Base-by-base conservation (phyloP, 164 flowering plant genomes). In the Platanus orientalis region DNA sequence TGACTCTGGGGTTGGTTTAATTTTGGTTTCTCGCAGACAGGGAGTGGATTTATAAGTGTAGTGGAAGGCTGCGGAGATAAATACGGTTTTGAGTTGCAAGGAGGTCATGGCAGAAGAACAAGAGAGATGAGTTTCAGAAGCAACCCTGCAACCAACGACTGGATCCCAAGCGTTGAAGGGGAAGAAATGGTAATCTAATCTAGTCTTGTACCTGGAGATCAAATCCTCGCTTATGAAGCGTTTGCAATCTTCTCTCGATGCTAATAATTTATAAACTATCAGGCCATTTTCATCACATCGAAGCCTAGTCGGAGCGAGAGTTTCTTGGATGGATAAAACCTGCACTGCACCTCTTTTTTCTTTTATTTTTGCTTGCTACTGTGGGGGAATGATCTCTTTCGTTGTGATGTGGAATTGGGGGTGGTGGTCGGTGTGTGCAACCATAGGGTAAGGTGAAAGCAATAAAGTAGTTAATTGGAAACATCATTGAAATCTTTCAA, bases 21-120 rank as follows among this genome's bases (percentile, higher is more conserved):
- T 45, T 34, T 10, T 34, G 39, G 39, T 5, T 5, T 5, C 5
- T 5, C 10, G 49, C 79, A 82, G 92, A 86, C 85, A 0, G 92
- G 92, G 60, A 79, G 54, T 57, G 92, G 92, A 45, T 86, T 84
- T 27, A 86, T 86, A 66, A 78, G 48, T 64, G 77, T 70, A 53
- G 58, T 7, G 28, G 81, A 73, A 62, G 75, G 28, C 30, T 39
- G 50, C 17, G 79, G 54, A 26, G 61, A 72, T 47, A 69, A 29
- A 4, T 57, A 49, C 21, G 65, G 25, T 26, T 28, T 71, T 49
- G 64, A 58, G 9, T 20, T 73, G 53, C 63, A 32, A 7, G 42
- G 47, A 9, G 40, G 53, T 32, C 26, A 27, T 27, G 63, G 17
- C 21, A 69, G 27, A 6, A 61, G 50, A 12, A 52, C 7, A 1